phyloP scores from a whole-genome alignment of 2,329 filamentous ascomycete genomes.

The Diplodia sapinea region DNA sequence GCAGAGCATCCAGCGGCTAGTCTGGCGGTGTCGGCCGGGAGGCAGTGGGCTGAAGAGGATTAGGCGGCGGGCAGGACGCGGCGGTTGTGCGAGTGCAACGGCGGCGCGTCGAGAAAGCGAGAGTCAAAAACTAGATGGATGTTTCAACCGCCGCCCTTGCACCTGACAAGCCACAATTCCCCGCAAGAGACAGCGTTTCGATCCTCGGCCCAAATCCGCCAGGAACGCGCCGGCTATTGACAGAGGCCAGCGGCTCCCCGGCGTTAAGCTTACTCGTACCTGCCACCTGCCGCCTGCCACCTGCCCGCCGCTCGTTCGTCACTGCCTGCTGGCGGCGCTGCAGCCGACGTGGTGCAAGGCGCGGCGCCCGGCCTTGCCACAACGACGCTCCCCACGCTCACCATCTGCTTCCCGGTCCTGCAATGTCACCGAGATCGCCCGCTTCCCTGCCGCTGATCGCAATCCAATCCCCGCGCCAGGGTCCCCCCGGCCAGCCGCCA shows the following conservation, averaged over 20 bases:
- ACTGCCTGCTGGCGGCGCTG: not conserved
- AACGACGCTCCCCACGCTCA: not conserved
- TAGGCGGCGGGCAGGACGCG: constrained; percentile 2
- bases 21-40: constrained; percentile 13
- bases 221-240: not conserved
- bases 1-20: not conserved
- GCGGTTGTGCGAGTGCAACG: constrained; percentile 24
- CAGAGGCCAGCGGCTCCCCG: not conserved
- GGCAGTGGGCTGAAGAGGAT: not conserved
- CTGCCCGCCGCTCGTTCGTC: not conserved
- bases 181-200: constrained; percentile 4
- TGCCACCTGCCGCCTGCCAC: not conserved
- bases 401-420: constrained; percentile 9
- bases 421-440: constrained; percentile 24
- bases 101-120: constrained; percentile 1
- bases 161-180: constrained; percentile 11
- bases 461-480: constrained; percentile 12
- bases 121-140: not conserved
- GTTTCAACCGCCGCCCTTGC: constrained; percentile 14
- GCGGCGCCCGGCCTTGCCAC: constrained; percentile 1
- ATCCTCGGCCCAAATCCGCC: not conserved
- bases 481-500: constrained; percentile 13
- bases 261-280: constrained; percentile 10
- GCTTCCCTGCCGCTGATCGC: constrained; percentile 28
- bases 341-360: constrained; percentile 17